phyloP scores from a whole-genome alignment of 352 stramenopile species.

The Phytophthora ramorum region DNA sequence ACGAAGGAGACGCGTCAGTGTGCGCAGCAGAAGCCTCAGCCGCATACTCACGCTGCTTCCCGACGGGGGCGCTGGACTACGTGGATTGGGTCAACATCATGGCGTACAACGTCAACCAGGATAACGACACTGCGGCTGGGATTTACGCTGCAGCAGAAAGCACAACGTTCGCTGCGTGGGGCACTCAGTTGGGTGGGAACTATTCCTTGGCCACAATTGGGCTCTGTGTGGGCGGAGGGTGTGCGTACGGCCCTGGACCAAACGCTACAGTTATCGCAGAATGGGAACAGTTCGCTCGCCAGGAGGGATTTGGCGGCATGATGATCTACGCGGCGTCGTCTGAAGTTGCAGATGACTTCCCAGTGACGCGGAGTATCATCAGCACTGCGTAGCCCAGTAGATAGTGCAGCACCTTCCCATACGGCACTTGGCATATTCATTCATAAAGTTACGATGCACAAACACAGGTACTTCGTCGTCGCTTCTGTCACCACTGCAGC shows the following conservation, averaged over 20 bases:
- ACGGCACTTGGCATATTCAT: not conserved
- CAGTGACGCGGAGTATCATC: constrained; percentile 59
- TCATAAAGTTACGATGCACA: constrained; percentile 24
- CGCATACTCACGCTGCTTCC: constrained; percentile 71
- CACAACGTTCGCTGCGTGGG: constrained; percentile 68
- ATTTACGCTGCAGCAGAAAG: constrained; percentile 63
- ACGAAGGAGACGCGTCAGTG: constrained; percentile 63
- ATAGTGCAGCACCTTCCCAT: not conserved
- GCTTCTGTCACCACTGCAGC: constrained; percentile 70
- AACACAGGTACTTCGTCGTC: not conserved
- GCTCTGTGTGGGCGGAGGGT: constrained; percentile 56
- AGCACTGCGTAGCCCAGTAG: constrained; percentile 7
- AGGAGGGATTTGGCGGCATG: constrained; percentile 58
- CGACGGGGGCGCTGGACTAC: constrained; percentile 49
- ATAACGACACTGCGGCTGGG: constrained; percentile 43
- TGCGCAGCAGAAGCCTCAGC: constrained; percentile 47
- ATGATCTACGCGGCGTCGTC: constrained; percentile 78
- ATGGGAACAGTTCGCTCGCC: constrained; percentile 56
- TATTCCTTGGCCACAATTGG: constrained; percentile 65
- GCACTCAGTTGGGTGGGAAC: constrained; percentile 46
- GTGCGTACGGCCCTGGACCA: constrained; percentile 71
- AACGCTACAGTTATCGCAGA: constrained; percentile 54
- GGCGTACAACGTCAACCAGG: constrained; percentile 78
- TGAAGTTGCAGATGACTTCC: constrained; percentile 59
- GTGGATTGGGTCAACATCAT: constrained; percentile 88